phyloP scores from a whole-genome alignment of 768 basidiomycete genomes.

The Collybia mongolica region DNA sequence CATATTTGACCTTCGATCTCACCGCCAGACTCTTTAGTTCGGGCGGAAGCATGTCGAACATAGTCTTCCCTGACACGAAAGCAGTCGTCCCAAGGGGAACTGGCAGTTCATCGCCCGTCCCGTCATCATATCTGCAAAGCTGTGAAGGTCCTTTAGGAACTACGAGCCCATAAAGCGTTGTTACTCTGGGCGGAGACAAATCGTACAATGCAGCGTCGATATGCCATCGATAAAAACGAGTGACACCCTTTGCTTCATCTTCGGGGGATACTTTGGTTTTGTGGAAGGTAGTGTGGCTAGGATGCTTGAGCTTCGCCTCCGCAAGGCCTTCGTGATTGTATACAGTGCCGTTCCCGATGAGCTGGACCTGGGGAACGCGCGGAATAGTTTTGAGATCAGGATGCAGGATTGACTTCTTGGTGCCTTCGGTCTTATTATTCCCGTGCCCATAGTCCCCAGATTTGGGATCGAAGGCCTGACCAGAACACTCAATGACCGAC shows the following conservation, averaged over 20 bases:
- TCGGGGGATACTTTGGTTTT: conserved; percentile 71
- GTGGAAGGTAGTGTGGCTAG: conserved; percentile 85
- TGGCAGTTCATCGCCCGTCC: conserved; percentile 76
- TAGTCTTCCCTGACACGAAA: conserved; percentile 77
- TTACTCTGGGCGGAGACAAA: conserved; percentile 77
- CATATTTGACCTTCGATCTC: conserved; percentile 70
- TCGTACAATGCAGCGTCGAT: conserved; percentile 87
- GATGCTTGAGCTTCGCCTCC: conserved; percentile 80
- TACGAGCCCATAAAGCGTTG: conserved; percentile 76
- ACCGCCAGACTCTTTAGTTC: conserved; percentile 81
- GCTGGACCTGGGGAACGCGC: conserved; percentile 84
- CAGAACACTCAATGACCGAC: conserved; percentile 5
- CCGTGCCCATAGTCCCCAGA: conserved; percentile 78
- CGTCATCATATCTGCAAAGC: conserved; percentile 78
- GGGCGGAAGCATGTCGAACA: conserved; percentile 76
- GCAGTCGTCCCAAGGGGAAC: conserved; percentile 89
- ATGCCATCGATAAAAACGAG: conserved; percentile 92
- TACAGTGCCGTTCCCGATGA: conserved; percentile 86
- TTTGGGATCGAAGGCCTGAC: conserved; percentile 70
- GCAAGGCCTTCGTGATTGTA: conserved; percentile 80
- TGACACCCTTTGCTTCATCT: conserved; percentile 74
- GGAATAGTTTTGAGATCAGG: conserved; percentile 92
- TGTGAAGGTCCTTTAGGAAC: conserved; percentile 70
- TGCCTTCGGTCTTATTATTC: conserved; percentile 78
- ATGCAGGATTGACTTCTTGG: conserved; percentile 79